A percentile compares a stretch with the other conserved stretches of the same genome.
phyloP scores from a whole-genome alignment of 2,329 filamentous ascomycete species.

The Neobulgaria alba region DNA sequence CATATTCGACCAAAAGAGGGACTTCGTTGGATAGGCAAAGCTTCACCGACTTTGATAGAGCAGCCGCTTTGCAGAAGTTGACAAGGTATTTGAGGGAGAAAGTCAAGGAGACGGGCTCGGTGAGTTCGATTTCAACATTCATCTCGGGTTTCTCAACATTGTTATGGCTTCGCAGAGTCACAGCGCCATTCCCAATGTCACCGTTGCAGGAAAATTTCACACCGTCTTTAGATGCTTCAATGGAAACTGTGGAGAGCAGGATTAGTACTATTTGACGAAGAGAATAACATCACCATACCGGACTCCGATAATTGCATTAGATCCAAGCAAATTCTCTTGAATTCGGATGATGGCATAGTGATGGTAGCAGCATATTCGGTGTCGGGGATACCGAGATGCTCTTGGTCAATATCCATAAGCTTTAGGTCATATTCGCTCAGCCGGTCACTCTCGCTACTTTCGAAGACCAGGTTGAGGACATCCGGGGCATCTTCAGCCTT shows the following conservation, averaged over 20 bases:
- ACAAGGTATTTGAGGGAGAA: conserved; percentile 99
- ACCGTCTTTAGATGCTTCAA: conserved; percentile 94
- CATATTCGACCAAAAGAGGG: conserved; percentile 90
- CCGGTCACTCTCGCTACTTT: conserved; percentile 79
- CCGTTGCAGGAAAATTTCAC: conserved; percentile 90
- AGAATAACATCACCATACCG: conserved; percentile 46
- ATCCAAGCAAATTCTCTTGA: conserved; percentile 91
- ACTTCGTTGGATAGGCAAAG: conserved; percentile 95
- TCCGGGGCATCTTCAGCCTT: conserved; percentile 97
- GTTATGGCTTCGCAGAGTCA: conserved; percentile 81
- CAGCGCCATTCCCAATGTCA: conserved; percentile 91
- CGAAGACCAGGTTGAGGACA: conserved; percentile 90
- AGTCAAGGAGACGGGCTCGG: conserved; percentile 85
- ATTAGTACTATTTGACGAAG: conserved; percentile 4
- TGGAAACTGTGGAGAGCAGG: conserved; percentile 57
- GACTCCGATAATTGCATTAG: conserved; percentile 89
- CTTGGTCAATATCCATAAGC: conserved; percentile 99
- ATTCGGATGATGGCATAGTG: conserved; percentile 79
- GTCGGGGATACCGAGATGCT: conserved; percentile 96
- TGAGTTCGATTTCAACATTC: conserved; percentile 82
- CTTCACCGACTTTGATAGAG: conserved; percentile 73
- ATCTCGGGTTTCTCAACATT: conserved; percentile 82
- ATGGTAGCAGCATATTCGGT: conserved; percentile 97
- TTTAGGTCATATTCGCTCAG: conserved; percentile 99
- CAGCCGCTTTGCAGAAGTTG: conserved; percentile 98